Conservation (phyloP, 176 grass and related monocot genomes). For the Juncus effusus region DNA sequence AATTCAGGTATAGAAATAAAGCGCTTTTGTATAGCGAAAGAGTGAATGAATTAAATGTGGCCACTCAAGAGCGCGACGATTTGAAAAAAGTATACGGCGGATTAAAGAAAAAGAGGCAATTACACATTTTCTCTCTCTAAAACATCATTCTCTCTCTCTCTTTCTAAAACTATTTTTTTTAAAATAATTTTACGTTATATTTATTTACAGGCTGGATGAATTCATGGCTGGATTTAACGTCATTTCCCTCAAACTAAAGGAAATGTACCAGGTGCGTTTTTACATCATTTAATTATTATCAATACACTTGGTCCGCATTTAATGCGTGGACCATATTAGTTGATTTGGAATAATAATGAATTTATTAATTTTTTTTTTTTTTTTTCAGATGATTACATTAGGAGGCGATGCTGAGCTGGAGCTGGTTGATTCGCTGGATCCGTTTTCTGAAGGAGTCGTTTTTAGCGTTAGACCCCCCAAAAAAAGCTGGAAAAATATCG, state of each 20-base stretch:
- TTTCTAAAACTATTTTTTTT: background rate
- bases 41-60: conserved; percentile 74
- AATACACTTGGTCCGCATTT: conserved; percentile 5
- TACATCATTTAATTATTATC: background rate
- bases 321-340: background rate
- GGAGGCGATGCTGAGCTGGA: conserved; percentile 97
- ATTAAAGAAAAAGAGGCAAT: conserved; percentile 74
- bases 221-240: conserved; percentile 95
- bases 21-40: conserved; percentile 58
- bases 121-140: background rate
- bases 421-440: conserved; percentile 95
- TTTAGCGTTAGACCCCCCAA: conserved; percentile 96
- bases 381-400: conserved; percentile 92
- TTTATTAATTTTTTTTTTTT: conserved; percentile 18
- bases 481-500: conserved; percentile 99
- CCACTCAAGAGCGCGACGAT: conserved; percentile 84
- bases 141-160: background rate
- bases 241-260: conserved; percentile 96
- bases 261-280: conserved; percentile 87
- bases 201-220: conserved; percentile 81
- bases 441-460: conserved; percentile 99
- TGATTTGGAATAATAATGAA: conserved; percentile 8
- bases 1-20: conserved; percentile 63
- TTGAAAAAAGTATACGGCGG: conserved; percentile 79
- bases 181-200: conserved; percentile 17